These are phyloP conservation scores for Ophiosphaerella korrae DNA, from an alignment of 2,329 filamentous ascomycete species.

Conservation along the genomic window DNA sequence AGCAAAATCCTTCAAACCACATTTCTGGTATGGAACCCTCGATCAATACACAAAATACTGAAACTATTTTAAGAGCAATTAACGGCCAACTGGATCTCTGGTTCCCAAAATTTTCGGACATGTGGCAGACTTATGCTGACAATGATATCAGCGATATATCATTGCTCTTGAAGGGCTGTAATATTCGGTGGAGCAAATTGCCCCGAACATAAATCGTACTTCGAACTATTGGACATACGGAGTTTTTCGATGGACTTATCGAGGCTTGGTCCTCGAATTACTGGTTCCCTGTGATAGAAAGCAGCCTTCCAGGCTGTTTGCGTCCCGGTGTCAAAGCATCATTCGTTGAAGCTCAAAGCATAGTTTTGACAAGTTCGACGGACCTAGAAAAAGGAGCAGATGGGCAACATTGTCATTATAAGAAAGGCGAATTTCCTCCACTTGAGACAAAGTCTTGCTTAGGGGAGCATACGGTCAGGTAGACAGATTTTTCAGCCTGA, in stretches of 20 bases:
- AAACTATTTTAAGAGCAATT: no score
- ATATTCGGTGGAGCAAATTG: slow-evolving; percentile 15
- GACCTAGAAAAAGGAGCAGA: slow-evolving; percentile 32
- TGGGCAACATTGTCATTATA: slow-evolving; percentile 30
- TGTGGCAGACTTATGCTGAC: no score
- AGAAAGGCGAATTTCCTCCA: slow-evolving; percentile 20
- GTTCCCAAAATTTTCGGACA: no score
- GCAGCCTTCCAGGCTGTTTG: slow-evolving; percentile 17
- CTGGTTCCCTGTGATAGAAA: slow-evolving; percentile 30
- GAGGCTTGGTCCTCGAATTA: slow-evolving; percentile 28
- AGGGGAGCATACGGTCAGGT: slow-evolving; percentile 31
- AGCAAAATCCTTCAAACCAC: no score
- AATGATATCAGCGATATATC: neutral
- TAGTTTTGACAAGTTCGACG: slow-evolving; percentile 33
- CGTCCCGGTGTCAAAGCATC: neutral
- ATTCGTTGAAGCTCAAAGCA: slow-evolving; percentile 25
- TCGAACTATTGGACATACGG: slow-evolving; percentile 24
- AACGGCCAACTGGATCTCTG: no score
- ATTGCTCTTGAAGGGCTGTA: slow-evolving; percentile 6
- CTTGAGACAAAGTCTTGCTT: slow-evolving; percentile 20
- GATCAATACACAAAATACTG: no score
- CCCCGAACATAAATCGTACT: slow-evolving; percentile 37
- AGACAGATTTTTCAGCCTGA: slow-evolving; percentile 25
- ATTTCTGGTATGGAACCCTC: no score
- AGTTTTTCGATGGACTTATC: slow-evolving; percentile 28